These are phyloP conservation scores for Carallia brachiata DNA, from an alignment of 345 rosid genomes.

Conservation along the genomic window DNA sequence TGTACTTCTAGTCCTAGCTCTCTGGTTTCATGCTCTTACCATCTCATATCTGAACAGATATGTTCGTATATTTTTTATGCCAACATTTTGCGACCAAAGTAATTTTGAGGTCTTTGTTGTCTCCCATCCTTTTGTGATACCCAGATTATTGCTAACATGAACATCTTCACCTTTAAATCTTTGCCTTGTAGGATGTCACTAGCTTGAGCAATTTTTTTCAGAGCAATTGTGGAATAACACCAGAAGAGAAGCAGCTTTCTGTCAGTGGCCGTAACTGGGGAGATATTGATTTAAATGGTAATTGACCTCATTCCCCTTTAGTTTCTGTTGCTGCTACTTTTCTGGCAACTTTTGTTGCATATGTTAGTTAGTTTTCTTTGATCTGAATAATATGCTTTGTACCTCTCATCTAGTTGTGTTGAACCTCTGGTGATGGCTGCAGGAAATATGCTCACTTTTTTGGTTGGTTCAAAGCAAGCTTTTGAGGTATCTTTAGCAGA, in stretches of 20 bases:
- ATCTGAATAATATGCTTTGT: not conserved
- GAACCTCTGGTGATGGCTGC: constrained; percentile 14
- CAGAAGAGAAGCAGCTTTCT: constrained; percentile 88
- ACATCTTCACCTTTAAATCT: not conserved
- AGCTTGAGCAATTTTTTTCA: constrained; percentile 75
- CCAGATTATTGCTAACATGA: too few relatives aligned
- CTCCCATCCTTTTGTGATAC: too few relatives aligned
- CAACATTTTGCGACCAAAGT: not conserved
- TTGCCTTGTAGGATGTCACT: constrained; percentile 58
- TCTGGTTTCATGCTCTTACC: not conserved
- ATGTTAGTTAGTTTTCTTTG: not conserved
- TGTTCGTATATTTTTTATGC: not conserved
- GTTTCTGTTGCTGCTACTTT: not conserved
- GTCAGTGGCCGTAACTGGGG: constrained; percentile 97
- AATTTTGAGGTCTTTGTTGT: too few relatives aligned
- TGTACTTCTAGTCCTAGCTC: not conserved
- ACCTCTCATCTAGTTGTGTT: not conserved
- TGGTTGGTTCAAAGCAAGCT: constrained; percentile 84
- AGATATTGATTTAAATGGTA: constrained; percentile 90
- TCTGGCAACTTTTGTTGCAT: not conserved
- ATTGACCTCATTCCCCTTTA: constrained; percentile 8
- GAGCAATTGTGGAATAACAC: constrained; percentile 59
- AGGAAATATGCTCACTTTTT: constrained; percentile 86
- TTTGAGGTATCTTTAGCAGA: constrained; percentile 92
- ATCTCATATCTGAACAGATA: not conserved